A percentile compares a stretch with the other conserved stretches of the same genome.
Evolutionary conservation across 371 early-diverging fungal species (phyloP).

Genomic region (Haplosporangium sp.): DNA sequence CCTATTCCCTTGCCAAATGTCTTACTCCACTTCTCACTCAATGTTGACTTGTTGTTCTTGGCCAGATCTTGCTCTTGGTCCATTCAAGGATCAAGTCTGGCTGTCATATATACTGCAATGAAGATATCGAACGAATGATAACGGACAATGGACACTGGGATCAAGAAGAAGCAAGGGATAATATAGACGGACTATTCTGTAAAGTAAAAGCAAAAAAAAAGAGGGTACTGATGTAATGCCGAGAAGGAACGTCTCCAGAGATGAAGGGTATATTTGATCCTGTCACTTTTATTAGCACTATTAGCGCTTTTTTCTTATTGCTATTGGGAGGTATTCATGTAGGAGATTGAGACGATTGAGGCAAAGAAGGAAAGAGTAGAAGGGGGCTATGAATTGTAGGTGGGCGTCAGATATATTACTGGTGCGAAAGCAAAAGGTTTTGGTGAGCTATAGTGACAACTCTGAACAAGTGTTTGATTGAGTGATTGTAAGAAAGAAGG

Average conservation of each 20-base stretch:
- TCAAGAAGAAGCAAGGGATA: background rate
- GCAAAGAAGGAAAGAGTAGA: conserved; percentile 14
- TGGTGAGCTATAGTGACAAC: background rate
- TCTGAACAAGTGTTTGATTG: background rate
- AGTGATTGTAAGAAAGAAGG: background rate
- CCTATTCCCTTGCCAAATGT: background rate
- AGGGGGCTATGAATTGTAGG: background rate
- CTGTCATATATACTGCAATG: background rate
- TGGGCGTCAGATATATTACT: background rate
- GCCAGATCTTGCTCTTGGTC: background rate
- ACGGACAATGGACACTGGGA: background rate
- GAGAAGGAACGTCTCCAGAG: background rate
- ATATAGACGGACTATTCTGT: background rate
- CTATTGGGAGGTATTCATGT: conserved; percentile 1
- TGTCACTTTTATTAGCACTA: conserved; percentile 7
- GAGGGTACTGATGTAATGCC: conserved; percentile 2
- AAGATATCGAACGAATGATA: background rate
- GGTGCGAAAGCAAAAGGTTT: no score
- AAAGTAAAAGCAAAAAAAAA: background rate
- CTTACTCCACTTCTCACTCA: background rate
- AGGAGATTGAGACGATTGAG: background rate
- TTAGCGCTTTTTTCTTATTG: background rate
- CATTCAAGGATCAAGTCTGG: conserved; percentile 3
- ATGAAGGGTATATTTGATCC: background rate
- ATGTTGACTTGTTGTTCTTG: background rate